phyloP scores from a whole-genome alignment of 495 filamentous ascomycete genomes.

The Penicillium malachiteum region DNA sequence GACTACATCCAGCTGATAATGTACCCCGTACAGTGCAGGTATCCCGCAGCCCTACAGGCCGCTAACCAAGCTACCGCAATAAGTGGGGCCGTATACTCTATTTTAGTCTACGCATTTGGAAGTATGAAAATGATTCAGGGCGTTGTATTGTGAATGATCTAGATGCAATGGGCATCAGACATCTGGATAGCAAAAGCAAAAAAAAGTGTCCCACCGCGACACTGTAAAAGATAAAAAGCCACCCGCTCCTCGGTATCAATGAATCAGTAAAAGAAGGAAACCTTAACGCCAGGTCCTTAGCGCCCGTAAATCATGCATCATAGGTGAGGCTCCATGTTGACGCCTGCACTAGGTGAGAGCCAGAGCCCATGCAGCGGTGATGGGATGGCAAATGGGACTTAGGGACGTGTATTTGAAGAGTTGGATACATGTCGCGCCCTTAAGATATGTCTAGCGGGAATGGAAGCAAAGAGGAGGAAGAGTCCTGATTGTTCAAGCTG shows the following conservation, averaged over 20 bases:
- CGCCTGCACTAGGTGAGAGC: constrained; percentile 20
- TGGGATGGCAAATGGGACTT: not conserved
- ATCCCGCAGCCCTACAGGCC: no score
- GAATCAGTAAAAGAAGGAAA: constrained; percentile 9
- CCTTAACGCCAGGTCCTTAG: constrained; percentile 17
- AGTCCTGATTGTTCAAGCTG: constrained; percentile 5
- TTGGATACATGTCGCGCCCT: not conserved
- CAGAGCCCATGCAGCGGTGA: not conserved
- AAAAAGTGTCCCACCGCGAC: not conserved
- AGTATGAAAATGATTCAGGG: not conserved
- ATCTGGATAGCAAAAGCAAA: not conserved
- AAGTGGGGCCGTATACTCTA: not conserved
- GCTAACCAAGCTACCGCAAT: not conserved
- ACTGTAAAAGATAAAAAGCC: not conserved
- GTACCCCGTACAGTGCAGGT: not conserved
- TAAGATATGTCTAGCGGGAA: constrained; percentile 31
- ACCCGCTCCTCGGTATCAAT: not conserved
- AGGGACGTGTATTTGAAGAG: not conserved
- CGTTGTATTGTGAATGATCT: not conserved
- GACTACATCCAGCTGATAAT: not conserved
- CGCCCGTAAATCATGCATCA: constrained; percentile 11
- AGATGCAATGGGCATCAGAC: not conserved
- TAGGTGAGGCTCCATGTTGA: constrained; percentile 5
- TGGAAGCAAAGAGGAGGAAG: constrained; percentile 50
- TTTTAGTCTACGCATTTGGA: not conserved